Evolutionary conservation across 2,329 filamentous ascomycete genomes (phyloP).

Genomic region (Penicillium concentricum): DNA sequence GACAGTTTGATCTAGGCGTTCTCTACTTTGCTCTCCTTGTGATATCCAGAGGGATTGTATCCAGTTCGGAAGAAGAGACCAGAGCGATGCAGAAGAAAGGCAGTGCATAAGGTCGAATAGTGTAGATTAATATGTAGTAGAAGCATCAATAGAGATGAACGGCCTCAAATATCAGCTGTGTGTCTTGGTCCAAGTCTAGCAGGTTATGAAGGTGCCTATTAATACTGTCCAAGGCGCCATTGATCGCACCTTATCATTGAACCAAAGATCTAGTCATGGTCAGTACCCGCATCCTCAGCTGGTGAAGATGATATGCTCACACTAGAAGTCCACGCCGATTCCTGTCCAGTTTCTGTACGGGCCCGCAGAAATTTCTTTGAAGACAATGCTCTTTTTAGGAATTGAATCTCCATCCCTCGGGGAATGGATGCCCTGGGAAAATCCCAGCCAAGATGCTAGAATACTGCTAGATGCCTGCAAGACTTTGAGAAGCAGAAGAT

Average conservation of each 20-base stretch:
- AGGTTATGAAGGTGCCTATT: not conserved
- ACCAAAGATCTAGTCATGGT: not conserved
- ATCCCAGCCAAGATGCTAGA: not conserved
- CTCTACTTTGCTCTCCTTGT: not conserved
- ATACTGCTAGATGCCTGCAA: not conserved
- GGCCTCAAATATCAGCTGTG: not conserved
- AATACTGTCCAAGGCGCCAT: not conserved
- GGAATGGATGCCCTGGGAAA: not conserved
- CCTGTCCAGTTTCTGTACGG: not conserved
- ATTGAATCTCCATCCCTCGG: not conserved
- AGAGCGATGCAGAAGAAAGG: not conserved
- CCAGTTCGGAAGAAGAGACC: conserved; percentile 1
- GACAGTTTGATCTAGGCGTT: not conserved
- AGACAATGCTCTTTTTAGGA: not conserved
- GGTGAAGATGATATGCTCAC: not conserved
- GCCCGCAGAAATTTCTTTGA: not conserved
- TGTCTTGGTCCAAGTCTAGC: not conserved
- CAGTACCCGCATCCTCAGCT: not conserved
- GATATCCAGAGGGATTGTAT: not conserved
- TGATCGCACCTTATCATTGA: not conserved
- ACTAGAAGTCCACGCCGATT: not conserved
- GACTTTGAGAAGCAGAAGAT: not conserved
- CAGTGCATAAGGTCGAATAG: not conserved
- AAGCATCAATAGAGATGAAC: not conserved
- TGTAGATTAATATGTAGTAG: not conserved